phyloP scores from a whole-genome alignment of 768 basidiomycete genomes.

The Boletus insuetus region DNA sequence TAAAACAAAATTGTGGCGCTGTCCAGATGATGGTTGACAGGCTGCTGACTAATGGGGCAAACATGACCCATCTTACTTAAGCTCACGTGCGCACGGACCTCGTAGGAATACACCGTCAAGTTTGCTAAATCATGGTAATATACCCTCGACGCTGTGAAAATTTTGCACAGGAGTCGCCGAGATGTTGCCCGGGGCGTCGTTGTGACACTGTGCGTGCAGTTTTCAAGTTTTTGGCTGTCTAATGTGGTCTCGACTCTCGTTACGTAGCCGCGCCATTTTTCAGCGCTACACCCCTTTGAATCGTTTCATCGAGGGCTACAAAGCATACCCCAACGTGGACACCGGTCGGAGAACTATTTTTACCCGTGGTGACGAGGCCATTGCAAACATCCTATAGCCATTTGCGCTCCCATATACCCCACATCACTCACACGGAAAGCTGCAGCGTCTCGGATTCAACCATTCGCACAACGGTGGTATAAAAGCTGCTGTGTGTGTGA shows the following conservation, averaged over 20 bases:
- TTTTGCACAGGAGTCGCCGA: background rate
- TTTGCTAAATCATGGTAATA: background rate
- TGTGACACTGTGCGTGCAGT: slow-evolving; percentile 6
- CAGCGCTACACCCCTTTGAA: background rate
- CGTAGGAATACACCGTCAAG: background rate
- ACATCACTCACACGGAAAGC: slow-evolving; percentile 6
- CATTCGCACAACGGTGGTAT: slow-evolving; percentile 7
- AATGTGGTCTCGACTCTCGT: background rate
- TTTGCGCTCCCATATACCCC: slow-evolving; percentile 8
- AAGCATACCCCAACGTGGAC: background rate
- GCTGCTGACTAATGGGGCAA: slow-evolving; percentile 26
- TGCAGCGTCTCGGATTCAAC: slow-evolving; percentile 5
- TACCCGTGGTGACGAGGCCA: slow-evolving; percentile 6
- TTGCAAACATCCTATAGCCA: slow-evolving; percentile 16
- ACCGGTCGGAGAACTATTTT: background rate
- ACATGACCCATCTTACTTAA: slow-evolving; percentile 7
- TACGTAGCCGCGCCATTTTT: slow-evolving; percentile 12
- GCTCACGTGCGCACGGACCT: slow-evolving; percentile 31
- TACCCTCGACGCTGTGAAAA: background rate
- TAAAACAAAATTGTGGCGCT: slow-evolving; percentile 25
- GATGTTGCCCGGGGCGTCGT: slow-evolving; percentile 4
- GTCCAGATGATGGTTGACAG: slow-evolving; percentile 5
- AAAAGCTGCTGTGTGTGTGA: slow-evolving; percentile 13
- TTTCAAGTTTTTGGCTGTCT: background rate
- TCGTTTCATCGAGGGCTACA: slow-evolving; percentile 6